These are phyloP conservation scores for Teratosphaeria zuluensis DNA, from an alignment of 2,329 filamentous ascomycete species.

Conservation along the genomic window DNA sequence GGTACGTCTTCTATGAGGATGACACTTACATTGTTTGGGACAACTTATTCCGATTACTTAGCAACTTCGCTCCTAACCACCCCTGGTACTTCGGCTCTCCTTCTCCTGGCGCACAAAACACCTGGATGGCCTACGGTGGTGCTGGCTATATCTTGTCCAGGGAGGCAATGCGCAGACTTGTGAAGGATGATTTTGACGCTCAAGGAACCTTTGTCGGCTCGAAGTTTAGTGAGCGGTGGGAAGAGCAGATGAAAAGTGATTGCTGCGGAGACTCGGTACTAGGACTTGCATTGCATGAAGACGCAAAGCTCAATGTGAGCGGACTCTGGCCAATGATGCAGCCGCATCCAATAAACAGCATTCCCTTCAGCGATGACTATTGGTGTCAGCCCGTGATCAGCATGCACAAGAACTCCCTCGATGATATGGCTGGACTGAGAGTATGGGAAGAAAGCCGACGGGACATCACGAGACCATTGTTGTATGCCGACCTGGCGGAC, in stretches of 20 bases:
- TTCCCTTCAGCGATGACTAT: slow-evolving; percentile 38
- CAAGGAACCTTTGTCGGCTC: neutral
- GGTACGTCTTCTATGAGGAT: slow-evolving; percentile 46
- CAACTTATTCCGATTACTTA: slow-evolving; percentile 26
- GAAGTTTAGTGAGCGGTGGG: neutral
- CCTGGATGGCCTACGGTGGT: neutral
- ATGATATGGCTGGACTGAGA: slow-evolving; percentile 43
- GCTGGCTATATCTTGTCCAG: neutral
- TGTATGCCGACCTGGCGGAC: slow-evolving; percentile 23
- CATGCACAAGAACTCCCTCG: slow-evolving; percentile 36
- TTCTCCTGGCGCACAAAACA: neutral
- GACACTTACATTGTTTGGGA: slow-evolving; percentile 38
- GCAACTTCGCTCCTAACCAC: slow-evolving; percentile 28
- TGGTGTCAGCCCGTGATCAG: slow-evolving; percentile 32
- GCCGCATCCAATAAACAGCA: slow-evolving; percentile 41
- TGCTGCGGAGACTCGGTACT: neutral
- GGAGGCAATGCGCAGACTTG: neutral
- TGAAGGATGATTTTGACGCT: neutral
- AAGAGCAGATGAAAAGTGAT: neutral
- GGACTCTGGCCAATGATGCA: slow-evolving; percentile 23
- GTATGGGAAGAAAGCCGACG: slow-evolving; percentile 35
- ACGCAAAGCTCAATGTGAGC: slow-evolving; percentile 32
- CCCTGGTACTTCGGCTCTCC: slow-evolving; percentile 46
- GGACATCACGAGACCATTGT: slow-evolving; percentile 13
- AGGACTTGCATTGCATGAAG: neutral